Evolutionary conservation across 2,329 filamentous ascomycete genomes (phyloP).

Genomic region (Coniochaeta pulveracea): DNA sequence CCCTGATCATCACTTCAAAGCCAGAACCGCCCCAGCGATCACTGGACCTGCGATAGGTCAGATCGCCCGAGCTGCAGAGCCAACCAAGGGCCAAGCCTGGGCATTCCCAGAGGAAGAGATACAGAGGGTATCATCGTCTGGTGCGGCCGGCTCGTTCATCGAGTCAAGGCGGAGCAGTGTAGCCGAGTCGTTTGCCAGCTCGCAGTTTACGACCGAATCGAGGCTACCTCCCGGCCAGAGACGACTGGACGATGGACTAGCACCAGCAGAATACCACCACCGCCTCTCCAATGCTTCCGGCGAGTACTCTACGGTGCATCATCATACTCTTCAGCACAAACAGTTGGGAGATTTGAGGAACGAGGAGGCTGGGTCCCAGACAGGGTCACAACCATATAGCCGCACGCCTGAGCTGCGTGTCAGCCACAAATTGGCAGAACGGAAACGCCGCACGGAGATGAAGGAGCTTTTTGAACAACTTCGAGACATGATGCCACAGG

Average conservation of each 20-base stretch:
- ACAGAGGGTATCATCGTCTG: constrained; percentile 30
- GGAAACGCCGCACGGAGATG: constrained; percentile 79
- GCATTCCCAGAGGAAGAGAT: constrained; percentile 69
- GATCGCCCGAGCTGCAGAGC: constrained; percentile 62
- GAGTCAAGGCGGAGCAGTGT: constrained; percentile 66
- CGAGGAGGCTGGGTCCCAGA: constrained; percentile 40
- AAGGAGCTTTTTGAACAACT: constrained; percentile 77
- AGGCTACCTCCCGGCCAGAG: constrained; percentile 61
- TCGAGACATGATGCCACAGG: constrained; percentile 67
- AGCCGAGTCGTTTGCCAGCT: constrained; percentile 68
- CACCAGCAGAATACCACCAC: constrained; percentile 32
- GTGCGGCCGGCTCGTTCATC: constrained; percentile 36
- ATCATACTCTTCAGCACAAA: constrained; percentile 67
- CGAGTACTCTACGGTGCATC: constrained; percentile 53
- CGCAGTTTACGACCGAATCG: constrained; percentile 67
- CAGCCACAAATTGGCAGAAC: constrained; percentile 76
- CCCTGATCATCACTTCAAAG: constrained; percentile 38
- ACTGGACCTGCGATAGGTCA: constrained; percentile 55
- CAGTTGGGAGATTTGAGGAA: constrained; percentile 56
- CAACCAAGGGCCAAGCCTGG: constrained; percentile 75
- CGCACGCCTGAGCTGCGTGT: constrained; percentile 71
- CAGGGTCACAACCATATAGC: constrained; percentile 64
- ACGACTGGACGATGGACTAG: constrained; percentile 51
- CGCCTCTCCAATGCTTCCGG: constrained; percentile 36
- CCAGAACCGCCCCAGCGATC: constrained; percentile 63